Conservation (phyloP, 257 asterid genomes). For the Anisodus tanguticus region DNA sequence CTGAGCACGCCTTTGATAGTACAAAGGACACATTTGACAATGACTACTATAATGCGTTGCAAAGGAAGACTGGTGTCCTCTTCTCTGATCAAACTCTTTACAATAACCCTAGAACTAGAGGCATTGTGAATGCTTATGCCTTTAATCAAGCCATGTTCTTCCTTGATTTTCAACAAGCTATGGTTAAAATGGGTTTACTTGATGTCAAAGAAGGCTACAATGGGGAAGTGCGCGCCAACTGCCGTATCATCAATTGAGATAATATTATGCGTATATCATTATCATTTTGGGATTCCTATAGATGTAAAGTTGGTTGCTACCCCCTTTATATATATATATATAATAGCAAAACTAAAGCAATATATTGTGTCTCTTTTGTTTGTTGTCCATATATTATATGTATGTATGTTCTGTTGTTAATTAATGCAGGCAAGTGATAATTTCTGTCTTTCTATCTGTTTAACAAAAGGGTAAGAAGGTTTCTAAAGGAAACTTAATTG, state of each 20-base stretch:
- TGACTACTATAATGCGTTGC: conserved; percentile 62
- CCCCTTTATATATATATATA: background rate
- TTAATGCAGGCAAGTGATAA: background rate
- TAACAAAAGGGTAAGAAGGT: too few species aligned
- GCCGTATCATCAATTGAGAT: conserved; percentile 56
- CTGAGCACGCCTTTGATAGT: conserved; percentile 73
- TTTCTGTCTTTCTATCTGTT: background rate
- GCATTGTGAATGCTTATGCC: conserved; percentile 66
- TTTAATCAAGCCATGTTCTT: conserved; percentile 80
- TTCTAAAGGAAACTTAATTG: background rate
- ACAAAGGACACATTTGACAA: conserved; percentile 66
- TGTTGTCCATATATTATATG: background rate
- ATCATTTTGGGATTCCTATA: background rate
- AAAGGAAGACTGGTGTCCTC: conserved; percentile 65
- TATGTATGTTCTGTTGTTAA: background rate
- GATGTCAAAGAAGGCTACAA: conserved; percentile 68
- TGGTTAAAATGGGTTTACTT: conserved; percentile 75
- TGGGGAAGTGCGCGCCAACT: conserved; percentile 71
- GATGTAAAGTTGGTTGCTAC: background rate
- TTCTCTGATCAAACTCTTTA: conserved; percentile 84
- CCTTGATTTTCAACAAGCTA: conserved; percentile 77
- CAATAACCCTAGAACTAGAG: conserved; percentile 54
- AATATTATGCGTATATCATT: too few species aligned
- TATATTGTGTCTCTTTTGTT: too few species aligned
- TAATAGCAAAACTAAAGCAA: background rate